Base-by-base conservation (phyloP, 78 protist species). In the Cavenderia fasciculata region DNA sequence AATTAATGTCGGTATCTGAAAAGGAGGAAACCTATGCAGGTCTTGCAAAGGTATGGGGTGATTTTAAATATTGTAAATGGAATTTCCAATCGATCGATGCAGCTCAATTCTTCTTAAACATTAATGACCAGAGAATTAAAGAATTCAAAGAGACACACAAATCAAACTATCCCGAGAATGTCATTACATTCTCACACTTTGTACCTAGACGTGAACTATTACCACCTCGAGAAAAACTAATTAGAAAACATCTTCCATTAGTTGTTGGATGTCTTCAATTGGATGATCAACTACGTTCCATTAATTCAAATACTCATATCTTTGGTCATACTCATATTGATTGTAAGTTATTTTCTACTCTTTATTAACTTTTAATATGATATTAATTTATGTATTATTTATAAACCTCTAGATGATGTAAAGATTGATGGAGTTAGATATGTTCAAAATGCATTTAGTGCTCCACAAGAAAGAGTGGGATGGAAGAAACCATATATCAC, bases 271-370 rank as follows among this genome's bases (percentile, higher is more conserved):
- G 10, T 5, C 14, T 27, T 2, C 31, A 63, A 21, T 38, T 63
- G 51, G 72, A 63, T 21, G 2, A 6, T 21, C 72, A 63, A 38
- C 47, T 63, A 4, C 43, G 72, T 2, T 38, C 18, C 25, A n/a
- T 21, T 18, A 47, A 47, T 21, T 63, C 72, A 19, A 63, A 7
- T 21, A 21, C 38, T 16, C 72, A 63, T 63, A 47, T 63, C 18
- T 63, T 27, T 38, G 72, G 72, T 36, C 72, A 63, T 38, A 63
- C 72, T 34, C 72, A 63, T 38, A 63, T 63, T 5, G 72, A 63
- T 63, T 27, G 72, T 63, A 63, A 40, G 72, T 63, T n/a, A n/a
- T n/a, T 16, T 12, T 8, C 31, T 10, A 31, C 6, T 61, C 6
- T 2, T 61, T 4, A 14, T 6, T 21, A 3, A 4, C 21, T 52